These are phyloP conservation scores for Alternaria burnsii DNA, from an alignment of 2,329 filamentous ascomycete genomes.

Conservation along the genomic window DNA sequence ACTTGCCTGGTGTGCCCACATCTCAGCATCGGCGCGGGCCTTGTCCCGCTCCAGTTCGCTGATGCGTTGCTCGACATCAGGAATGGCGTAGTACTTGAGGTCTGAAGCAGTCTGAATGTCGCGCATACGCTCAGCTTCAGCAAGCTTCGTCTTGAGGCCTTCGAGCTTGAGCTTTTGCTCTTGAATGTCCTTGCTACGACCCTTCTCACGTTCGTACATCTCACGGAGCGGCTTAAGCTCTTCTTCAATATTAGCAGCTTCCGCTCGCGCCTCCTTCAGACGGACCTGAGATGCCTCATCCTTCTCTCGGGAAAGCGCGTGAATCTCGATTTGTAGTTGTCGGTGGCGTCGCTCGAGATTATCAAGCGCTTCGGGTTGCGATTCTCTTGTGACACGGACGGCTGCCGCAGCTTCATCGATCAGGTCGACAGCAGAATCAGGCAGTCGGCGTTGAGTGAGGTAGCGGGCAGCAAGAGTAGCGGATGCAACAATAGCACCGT, in stretches of 20 bases:
- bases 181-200: slow-evolving; percentile 89
- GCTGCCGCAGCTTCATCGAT: slow-evolving; percentile 96
- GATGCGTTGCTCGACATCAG: slow-evolving; percentile 85
- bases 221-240: slow-evolving; percentile 90
- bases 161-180: slow-evolving; percentile 96
- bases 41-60: slow-evolving; percentile 82
- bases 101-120: slow-evolving; percentile 90
- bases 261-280: slow-evolving; percentile 82
- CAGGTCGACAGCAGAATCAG: slow-evolving; percentile 95
- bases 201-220: slow-evolving; percentile 94
- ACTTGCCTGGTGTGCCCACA: slow-evolving; percentile 65
- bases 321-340: slow-evolving; percentile 96
- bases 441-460: slow-evolving; percentile 86
- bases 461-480: slow-evolving; percentile 94
- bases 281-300: slow-evolving; percentile 90
- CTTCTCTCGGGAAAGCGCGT: slow-evolving; percentile 91
- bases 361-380: slow-evolving; percentile 94
- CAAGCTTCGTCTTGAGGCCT: slow-evolving; percentile 86
- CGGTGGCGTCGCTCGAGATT: slow-evolving; percentile 89
- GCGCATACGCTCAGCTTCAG: slow-evolving; percentile 87
- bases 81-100: slow-evolving; percentile 96
- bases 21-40: slow-evolving; percentile 76
- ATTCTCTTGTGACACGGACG: slow-evolving; percentile 94
- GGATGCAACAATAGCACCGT: slow-evolving; percentile 89
- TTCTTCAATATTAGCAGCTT: slow-evolving; percentile 93